Evolutionary conservation across 1,284 basidiomycete species (phyloP), one percentile per base, ranked within the genome.

Genomic region (Heterobasidion irregulare): DNA sequence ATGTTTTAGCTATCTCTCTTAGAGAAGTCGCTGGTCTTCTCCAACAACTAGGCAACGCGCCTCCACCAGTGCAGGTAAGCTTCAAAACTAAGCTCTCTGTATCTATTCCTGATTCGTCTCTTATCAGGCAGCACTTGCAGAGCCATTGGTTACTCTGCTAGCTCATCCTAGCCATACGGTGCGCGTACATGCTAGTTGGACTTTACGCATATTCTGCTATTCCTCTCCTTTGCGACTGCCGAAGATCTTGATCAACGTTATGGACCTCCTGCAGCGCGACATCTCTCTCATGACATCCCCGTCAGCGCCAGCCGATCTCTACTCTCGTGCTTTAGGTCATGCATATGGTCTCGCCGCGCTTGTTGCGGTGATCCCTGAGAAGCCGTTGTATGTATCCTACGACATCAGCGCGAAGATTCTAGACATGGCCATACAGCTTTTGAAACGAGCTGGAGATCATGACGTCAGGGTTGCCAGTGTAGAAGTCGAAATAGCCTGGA

Each of bases 401-500:
- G 96, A 98, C 64, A 83, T 96, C 62, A 88, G 86, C 48, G 84
- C 92, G 18, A 95, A 92, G 66, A 87, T 96, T 18, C 84, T 98
- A 58, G 92, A 96, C 64, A 86, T 94, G 64, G 91, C 96, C 1
- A 92, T 92, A 1, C 84, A 91, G 54, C 79, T 99, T 10, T 80
- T 99, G 56, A 98, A 97, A 68, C 83, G 88, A 44, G 87, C 92
- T 1, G 92, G 91, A 12, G 93, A 97, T 56, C 95, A 98, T 66
- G 90, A 95, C 55, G 77, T 98, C 50, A 78, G 81, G 52, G 72
- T 92, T 36, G 94, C 93, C 0, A 80, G 82, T 8, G 77, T 93
- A 47, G 94, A 98, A 67, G 86, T 98, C 9, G 93, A 95, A 65
- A 87, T 96, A 2, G 94, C 96, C 0, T 99, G 97, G 97, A 93